Percentiles rank a stretch among this genome's conserved stretches.
Conservation (phyloP, 2,329 filamentous ascomycete species). For the Ophiostoma triangulosporum region DNA sequence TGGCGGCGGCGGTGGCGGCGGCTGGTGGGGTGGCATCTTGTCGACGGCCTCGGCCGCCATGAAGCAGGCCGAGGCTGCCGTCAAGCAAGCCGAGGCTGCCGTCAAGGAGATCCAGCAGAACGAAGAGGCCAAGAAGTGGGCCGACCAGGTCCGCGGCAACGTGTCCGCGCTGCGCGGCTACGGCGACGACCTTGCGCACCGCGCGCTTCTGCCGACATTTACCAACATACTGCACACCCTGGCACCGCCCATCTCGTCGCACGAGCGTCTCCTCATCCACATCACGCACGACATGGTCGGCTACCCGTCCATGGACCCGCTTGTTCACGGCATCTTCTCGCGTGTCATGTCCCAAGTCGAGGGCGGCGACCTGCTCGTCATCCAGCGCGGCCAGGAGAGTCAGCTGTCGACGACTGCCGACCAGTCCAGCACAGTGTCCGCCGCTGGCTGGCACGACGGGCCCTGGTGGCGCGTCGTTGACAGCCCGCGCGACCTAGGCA, state of each 20-base stretch:
- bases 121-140: constrained; percentile 93
- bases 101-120: constrained; percentile 94
- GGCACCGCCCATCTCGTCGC: constrained; percentile 88
- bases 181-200: constrained; percentile 76
- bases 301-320: constrained; percentile 85
- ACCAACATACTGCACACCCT: constrained; percentile 90
- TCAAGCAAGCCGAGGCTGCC: constrained; percentile 84
- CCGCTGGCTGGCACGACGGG: constrained; percentile 73
- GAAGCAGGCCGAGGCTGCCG: constrained; percentile 50
- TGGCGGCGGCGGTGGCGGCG: constrained; percentile 30
- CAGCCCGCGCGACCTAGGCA: constrained; percentile 59
- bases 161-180: constrained; percentile 64
- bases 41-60: constrained; percentile 74
- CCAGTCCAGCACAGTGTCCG: constrained; percentile 19
- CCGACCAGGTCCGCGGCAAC: constrained; percentile 83
- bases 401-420: constrained; percentile 29
- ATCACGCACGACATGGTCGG: constrained; percentile 91
- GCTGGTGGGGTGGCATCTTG: constrained; percentile 81
- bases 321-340: constrained; percentile 83
- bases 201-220: constrained; percentile 76
- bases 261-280: constrained; percentile 93
- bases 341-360: constrained; percentile 99
- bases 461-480: constrained; percentile 83
- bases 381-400: constrained; percentile 84
- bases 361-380: constrained; percentile 84